phyloP scores from a whole-genome alignment of 352 stramenopile genomes.

The Phytophthora fragariae region DNA sequence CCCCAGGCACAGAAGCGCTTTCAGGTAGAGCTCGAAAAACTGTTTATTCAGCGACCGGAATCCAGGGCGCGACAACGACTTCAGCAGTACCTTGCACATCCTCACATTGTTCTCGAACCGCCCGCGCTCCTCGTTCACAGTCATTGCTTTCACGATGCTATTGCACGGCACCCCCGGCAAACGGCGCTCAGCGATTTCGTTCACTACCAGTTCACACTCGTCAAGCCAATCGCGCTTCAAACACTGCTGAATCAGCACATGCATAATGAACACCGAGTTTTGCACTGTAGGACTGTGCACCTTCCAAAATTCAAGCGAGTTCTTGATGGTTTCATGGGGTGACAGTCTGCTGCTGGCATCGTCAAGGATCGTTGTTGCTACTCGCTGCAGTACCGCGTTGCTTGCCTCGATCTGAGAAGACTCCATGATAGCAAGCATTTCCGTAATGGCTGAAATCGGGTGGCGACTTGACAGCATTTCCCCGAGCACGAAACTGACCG shows the following conservation, averaged over 20 bases:
- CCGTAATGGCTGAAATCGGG: constrained; percentile 26
- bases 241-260: constrained; percentile 13
- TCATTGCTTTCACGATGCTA: constrained; percentile 32
- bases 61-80: background rate
- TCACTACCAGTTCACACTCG: constrained; percentile 30
- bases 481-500: constrained; percentile 45
- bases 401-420: constrained; percentile 1
- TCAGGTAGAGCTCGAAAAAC: constrained; percentile 35
- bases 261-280: constrained; percentile 4
- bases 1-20: constrained; percentile 21
- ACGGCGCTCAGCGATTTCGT: constrained; percentile 21
- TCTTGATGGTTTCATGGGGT: constrained; percentile 6
- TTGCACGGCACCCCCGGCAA: constrained; percentile 23
- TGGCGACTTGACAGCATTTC: constrained; percentile 42
- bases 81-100: constrained; percentile 23
- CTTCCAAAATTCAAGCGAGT: constrained; percentile 13
- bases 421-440: constrained; percentile 38
- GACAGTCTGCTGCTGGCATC: constrained; percentile 6
- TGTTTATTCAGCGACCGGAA: constrained; percentile 15
- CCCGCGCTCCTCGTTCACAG: constrained; percentile 14
- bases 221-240: constrained; percentile 23
- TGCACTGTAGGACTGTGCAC: background rate
- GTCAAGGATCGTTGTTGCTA: constrained; percentile 3
- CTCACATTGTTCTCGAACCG: constrained; percentile 13
- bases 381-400: background rate